These are phyloP conservation scores for Ottelia alismoides DNA, from an alignment of 106 monocot species.

Conservation along the genomic window DNA sequence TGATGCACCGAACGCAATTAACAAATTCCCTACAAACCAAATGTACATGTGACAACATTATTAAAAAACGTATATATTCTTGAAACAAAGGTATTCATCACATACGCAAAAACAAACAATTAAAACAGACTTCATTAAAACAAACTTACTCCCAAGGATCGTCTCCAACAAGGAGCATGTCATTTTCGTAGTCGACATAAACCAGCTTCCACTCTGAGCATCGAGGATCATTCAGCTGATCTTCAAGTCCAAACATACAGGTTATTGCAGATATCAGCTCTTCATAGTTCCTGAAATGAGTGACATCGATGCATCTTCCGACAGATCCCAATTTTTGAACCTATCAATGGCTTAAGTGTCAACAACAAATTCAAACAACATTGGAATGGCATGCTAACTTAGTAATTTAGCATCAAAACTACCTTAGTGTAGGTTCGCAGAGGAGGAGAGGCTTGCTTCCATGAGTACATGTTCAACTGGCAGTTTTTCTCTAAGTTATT, in stretches of 20 bases:
- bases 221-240: constrained; percentile 52
- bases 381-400: background rate
- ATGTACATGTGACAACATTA: too few species aligned
- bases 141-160: constrained; percentile 99
- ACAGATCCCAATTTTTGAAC: constrained; percentile 93
- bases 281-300: constrained; percentile 60
- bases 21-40: constrained; percentile 67
- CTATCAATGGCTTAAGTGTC: constrained; percentile 11
- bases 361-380: background rate
- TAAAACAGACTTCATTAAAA: too few species aligned
- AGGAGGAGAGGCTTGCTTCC: constrained; percentile 36
- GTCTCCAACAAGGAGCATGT: constrained; percentile 98
- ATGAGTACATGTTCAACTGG: constrained; percentile 21
- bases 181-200: constrained; percentile 92
- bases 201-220: constrained; percentile 86
- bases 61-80: too few species aligned
- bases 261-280: constrained; percentile 72
- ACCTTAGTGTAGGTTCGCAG: constrained; percentile 93
- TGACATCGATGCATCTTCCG: constrained; percentile 92
- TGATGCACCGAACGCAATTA: constrained; percentile 80
- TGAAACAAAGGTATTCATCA: too few species aligned
- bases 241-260: constrained; percentile 94
- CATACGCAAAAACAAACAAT: too few species aligned
- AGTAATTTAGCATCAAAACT: constrained; percentile 20
- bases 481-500: constrained; percentile 33